phyloP scores from a whole-genome alignment of 345 rosid genomes.

The Citrus inodora region DNA sequence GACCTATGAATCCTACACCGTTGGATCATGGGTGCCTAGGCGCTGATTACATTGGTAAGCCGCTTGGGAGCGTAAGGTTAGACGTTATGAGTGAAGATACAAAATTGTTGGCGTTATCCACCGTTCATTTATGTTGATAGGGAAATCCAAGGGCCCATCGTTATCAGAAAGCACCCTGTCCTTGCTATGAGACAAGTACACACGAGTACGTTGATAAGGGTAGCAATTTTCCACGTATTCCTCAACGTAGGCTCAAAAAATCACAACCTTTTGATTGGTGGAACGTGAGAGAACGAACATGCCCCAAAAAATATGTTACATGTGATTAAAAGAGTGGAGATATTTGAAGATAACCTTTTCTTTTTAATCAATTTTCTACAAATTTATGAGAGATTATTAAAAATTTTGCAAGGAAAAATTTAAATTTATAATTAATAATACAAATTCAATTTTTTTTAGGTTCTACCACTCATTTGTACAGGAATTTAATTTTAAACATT shows the following conservation, averaged over 20 bases:
- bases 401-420: no score
- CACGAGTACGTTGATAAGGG: background rate
- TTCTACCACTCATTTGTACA: no score
- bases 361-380: no score
- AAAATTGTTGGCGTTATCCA: background rate
- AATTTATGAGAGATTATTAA: no score
- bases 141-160: background rate
- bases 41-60: background rate
- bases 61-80: background rate
- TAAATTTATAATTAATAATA: no score
- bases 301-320: no score
- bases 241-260: background rate
- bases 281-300: background rate
- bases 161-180: background rate
- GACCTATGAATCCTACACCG: no score
- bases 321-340: no score
- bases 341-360: no score
- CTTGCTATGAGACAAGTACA: background rate
- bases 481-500: no score
- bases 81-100: no score
- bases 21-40: background rate
- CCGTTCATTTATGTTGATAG: slow-evolving; percentile 3
- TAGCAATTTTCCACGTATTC: background rate
- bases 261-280: background rate
- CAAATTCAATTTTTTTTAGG: no score